phyloP scores from a whole-genome alignment of 106 monocot genomes.

The Cymbidium sinense region DNA sequence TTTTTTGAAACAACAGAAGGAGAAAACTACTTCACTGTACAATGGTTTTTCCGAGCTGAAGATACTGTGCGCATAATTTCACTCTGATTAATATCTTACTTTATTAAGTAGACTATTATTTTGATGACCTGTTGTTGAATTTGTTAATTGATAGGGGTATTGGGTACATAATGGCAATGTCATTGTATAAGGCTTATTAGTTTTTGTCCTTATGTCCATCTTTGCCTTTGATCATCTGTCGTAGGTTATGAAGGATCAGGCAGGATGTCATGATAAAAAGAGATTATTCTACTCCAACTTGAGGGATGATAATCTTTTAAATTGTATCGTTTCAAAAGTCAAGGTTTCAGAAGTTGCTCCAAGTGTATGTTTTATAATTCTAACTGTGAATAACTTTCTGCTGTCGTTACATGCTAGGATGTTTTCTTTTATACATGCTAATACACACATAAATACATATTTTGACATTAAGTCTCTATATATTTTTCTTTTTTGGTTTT shows the following conservation, averaged over 20 bases:
- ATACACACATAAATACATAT: neutral
- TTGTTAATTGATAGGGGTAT: neutral
- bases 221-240: constrained; percentile 7
- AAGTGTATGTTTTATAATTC: constrained; percentile 28
- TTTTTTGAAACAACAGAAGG: constrained; percentile 65
- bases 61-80: constrained; percentile 60
- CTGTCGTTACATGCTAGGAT: neutral
- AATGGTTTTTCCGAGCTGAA: constrained; percentile 80
- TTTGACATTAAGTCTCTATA: neutral
- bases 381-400: constrained; percentile 1
- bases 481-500: too few relatives aligned
- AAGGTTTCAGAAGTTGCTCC: constrained; percentile 40
- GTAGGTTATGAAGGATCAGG: constrained; percentile 74
- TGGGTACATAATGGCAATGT: neutral
- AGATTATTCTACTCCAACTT: constrained; percentile 75
- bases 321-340: constrained; percentile 83
- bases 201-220: constrained; percentile 6
- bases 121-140: neutral
- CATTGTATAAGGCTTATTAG: neutral
- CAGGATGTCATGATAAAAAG: constrained; percentile 48
- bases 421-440: neutral
- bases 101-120: neutral
- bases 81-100: neutral
- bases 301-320: constrained; percentile 70
- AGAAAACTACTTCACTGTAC: constrained; percentile 52